A percentile compares a stretch with the other conserved stretches of the same genome.
Conservation (phyloP, 164 flowering plant genomes). For the Vitis rotundifolia region DNA sequence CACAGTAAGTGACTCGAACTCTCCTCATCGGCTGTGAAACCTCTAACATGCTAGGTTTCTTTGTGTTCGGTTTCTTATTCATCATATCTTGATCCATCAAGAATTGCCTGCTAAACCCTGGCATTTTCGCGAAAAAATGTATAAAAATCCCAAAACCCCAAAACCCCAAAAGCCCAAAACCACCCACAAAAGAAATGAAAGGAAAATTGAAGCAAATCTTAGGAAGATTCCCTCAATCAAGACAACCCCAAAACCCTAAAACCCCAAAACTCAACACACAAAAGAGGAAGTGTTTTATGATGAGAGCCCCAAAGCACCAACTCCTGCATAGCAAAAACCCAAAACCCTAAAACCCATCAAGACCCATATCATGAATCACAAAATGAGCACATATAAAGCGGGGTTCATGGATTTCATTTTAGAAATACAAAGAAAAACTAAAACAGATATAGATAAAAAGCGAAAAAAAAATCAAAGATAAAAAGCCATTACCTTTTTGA, state of each 20-base stretch:
- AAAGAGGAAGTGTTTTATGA: neutral
- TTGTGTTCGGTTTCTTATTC: neutral
- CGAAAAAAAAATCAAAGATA: neutral
- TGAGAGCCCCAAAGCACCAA: slow-evolving; percentile 2
- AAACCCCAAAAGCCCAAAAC: neutral
- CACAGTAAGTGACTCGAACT: slow-evolving; percentile 22
- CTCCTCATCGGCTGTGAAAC: slow-evolving; percentile 4
- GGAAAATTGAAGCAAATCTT: too few species aligned
- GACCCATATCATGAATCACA: neutral
- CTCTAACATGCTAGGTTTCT: neutral
- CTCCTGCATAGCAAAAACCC: slow-evolving; percentile 4
- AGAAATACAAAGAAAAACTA: neutral
- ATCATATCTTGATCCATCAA: neutral
- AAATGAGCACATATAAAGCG: neutral
- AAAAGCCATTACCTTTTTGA: slow-evolving; percentile 16
- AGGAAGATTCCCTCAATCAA: too few species aligned
- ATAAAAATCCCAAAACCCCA: neutral
- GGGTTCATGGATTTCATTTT: neutral
- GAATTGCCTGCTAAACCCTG: slow-evolving; percentile 4
- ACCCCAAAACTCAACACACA: neutral
- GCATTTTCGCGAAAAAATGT: slow-evolving; percentile 1
- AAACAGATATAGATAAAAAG: neutral
- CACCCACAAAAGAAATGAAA: neutral
- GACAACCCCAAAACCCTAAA: slow-evolving; percentile 1
- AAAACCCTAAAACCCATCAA: slow-evolving; percentile 14